Conservation (phyloP, 2,329 filamentous ascomycete species). For the Nemania serpens region DNA sequence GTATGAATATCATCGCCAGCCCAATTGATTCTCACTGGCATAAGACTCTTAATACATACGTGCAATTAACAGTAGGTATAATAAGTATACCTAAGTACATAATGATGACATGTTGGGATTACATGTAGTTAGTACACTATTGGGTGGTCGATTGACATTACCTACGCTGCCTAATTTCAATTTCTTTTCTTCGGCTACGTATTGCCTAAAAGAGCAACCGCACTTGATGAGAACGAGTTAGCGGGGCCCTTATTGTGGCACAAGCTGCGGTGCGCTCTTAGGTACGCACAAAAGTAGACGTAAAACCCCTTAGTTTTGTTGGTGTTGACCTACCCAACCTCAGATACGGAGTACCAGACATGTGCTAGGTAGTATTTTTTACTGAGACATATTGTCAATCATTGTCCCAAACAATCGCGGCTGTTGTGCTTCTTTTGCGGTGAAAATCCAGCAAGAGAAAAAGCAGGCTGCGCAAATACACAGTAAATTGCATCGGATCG, state of each 20-base stretch:
- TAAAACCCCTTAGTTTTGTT: conserved; percentile 3
- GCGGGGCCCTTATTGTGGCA: too few relatives aligned
- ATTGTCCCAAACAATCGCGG: conserved; percentile 8
- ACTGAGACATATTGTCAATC: conserved; percentile 8
- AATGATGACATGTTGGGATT: too few relatives aligned
- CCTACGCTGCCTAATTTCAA: too few relatives aligned
- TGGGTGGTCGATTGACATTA: too few relatives aligned
- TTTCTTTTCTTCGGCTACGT: too few relatives aligned
- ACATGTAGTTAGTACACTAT: too few relatives aligned
- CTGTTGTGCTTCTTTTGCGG: conserved; percentile 11
- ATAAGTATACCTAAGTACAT: too few relatives aligned
- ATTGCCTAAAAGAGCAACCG: too few relatives aligned
- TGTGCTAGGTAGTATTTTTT: background rate
- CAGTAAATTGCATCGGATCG: background rate
- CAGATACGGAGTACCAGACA: background rate
- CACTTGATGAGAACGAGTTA: too few relatives aligned
- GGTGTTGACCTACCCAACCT: background rate
- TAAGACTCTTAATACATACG: background rate
- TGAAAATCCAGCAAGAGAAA: background rate
- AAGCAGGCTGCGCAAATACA: background rate
- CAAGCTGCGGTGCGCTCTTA: too few relatives aligned
- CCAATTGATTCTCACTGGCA: background rate
- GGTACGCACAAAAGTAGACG: conserved; percentile 11
- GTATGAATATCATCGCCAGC: conserved; percentile 8
- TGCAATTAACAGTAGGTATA: background rate